These are phyloP conservation scores for peach (Prunus persica) DNA, from an alignment of 306 rosid genomes.

Conservation along the genomic window DNA sequence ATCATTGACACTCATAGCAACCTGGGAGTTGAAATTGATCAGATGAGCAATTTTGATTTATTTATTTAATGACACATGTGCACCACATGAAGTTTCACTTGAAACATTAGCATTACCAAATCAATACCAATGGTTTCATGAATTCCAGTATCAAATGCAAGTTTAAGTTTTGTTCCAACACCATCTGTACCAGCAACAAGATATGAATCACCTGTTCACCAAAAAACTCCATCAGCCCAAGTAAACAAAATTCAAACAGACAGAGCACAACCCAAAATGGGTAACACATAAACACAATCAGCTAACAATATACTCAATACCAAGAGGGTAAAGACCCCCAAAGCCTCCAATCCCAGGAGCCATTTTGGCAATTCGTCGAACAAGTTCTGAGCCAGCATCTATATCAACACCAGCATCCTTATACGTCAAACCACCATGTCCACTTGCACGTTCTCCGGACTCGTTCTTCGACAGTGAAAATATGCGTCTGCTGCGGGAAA, in stretches of 20 bases:
- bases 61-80: neutral
- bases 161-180: conserved; percentile 86
- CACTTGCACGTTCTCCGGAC: conserved; percentile 3
- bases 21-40: conserved; percentile 37
- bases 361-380: conserved; percentile 78
- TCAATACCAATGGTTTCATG: conserved; percentile 94
- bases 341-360: conserved; percentile 95
- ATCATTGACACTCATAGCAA: conserved; percentile 97
- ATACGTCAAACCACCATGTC: conserved; percentile 53
- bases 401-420: conserved; percentile 90
- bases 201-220: conserved; percentile 64
- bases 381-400: conserved; percentile 92
- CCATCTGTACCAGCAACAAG: conserved; percentile 96
- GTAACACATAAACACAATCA: neutral
- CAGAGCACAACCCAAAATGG: neutral
- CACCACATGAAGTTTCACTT: neutral
- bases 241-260: neutral
- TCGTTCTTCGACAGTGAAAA: conserved; percentile 27
- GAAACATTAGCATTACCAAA: conserved; percentile 48
- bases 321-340: conserved; percentile 85
- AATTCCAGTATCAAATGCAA: conserved; percentile 87
- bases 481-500: neutral
- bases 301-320: conserved; percentile 27
- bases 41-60: neutral
- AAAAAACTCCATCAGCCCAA: conserved; percentile 6